Conservation (phyloP, 208 protist species). For the Blechomonas ayalai region DNA sequence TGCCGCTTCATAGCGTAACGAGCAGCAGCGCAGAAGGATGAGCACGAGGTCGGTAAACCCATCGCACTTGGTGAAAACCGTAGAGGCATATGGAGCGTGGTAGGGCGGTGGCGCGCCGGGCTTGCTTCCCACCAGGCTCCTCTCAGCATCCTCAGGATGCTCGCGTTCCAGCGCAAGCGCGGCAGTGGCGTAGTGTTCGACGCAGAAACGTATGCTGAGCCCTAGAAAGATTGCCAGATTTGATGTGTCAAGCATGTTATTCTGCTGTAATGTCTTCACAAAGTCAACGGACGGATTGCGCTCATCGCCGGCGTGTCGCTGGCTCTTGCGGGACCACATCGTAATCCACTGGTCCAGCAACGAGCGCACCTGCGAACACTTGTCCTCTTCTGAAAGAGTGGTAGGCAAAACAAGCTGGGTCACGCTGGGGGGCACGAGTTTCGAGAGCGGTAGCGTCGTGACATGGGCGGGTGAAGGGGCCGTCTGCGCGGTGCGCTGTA, state of each 20-base stretch:
- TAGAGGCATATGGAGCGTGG: slow-evolving; percentile 47
- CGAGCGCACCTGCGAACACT: slow-evolving; percentile 42
- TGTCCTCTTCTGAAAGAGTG: slow-evolving; percentile 23
- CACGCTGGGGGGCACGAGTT: slow-evolving; percentile 31
- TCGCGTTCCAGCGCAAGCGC: slow-evolving; percentile 71
- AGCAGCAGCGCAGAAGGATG: slow-evolving; percentile 82
- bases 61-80: slow-evolving; percentile 76
- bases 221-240: slow-evolving; percentile 80
- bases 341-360: slow-evolving; percentile 85
- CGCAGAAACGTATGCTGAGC: slow-evolving; percentile 70
- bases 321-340: slow-evolving; percentile 24
- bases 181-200: slow-evolving; percentile 86
- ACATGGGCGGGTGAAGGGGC: slow-evolving; percentile 17
- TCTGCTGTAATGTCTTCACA: slow-evolving; percentile 69
- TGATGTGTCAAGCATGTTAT: slow-evolving; percentile 74
- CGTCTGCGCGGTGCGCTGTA: slow-evolving; percentile 10
- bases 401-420: slow-evolving; percentile 45
- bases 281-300: slow-evolving; percentile 57
- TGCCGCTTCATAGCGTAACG: slow-evolving; percentile 42
- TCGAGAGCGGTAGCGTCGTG: slow-evolving; percentile 40
- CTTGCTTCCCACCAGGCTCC: slow-evolving; percentile 15
- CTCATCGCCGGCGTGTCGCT: slow-evolving; percentile 29
- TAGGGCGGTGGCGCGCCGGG: slow-evolving; percentile 63
- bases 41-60: slow-evolving; percentile 92
- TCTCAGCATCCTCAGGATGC: slow-evolving; percentile 11